Evolutionary conservation across 164 flowering plant genomes (phyloP).

Genomic region (Dillenia turbinata): DNA sequence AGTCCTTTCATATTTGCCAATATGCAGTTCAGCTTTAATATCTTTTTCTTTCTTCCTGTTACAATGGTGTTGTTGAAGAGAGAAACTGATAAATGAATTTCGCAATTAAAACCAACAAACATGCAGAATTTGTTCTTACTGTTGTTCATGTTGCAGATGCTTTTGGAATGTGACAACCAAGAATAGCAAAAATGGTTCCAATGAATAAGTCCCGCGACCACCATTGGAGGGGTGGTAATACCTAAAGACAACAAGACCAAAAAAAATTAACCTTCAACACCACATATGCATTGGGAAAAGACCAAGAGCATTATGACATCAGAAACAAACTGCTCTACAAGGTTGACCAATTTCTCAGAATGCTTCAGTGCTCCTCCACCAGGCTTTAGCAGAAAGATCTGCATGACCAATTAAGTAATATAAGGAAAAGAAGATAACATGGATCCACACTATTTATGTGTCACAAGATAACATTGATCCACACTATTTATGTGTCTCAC

Average conservation of each 20-base stretch:
- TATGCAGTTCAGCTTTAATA: slow-evolving; percentile 25
- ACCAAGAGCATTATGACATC: slow-evolving; percentile 13
- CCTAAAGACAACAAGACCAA: slow-evolving; percentile 33
- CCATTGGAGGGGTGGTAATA: slow-evolving; percentile 99
- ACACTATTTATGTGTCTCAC: slow-evolving; percentile 1
- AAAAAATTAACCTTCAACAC: slow-evolving; percentile 6
- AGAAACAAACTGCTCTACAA: slow-evolving; percentile 89
- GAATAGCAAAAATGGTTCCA: slow-evolving; percentile 82
- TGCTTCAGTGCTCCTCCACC: slow-evolving; percentile 67
- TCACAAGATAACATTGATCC: background rate
- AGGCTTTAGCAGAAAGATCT: slow-evolving; percentile 90
- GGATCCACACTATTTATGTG: slow-evolving; percentile 3
- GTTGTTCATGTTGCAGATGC: slow-evolving; percentile 75
- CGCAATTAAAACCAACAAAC: background rate
- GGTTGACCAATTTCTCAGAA: slow-evolving; percentile 90
- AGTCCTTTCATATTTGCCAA: slow-evolving; percentile 61
- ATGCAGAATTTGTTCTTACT: slow-evolving; percentile 39
- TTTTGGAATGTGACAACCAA: slow-evolving; percentile 74
- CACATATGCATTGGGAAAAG: slow-evolving; percentile 8
- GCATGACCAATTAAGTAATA: slow-evolving; percentile 17
- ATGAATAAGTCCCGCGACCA: slow-evolving; percentile 94
- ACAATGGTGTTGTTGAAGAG: slow-evolving; percentile 9
- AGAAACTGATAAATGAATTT: slow-evolving; percentile 1
- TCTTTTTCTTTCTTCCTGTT: slow-evolving; percentile 42
- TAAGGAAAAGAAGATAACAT: background rate